Conservation (phyloP, 176 grass and related monocot genomes). For the Eragrostis nindensis region DNA sequence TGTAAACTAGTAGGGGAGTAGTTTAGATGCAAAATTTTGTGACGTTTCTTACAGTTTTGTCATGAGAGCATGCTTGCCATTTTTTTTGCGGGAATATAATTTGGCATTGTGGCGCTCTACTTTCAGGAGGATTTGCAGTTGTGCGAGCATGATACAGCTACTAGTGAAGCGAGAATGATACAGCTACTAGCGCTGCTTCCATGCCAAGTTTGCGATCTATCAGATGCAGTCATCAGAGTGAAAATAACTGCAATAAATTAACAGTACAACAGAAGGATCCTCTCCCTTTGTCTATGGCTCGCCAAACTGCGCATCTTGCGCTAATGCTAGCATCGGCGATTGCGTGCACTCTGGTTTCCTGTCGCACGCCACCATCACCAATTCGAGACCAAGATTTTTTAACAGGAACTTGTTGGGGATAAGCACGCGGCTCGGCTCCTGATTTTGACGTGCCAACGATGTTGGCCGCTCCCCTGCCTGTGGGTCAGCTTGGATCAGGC, state of each 20-base stretch:
- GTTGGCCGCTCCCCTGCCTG: neutral
- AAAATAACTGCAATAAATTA: too few relatives aligned
- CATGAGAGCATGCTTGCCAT: neutral
- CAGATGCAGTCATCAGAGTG: neutral
- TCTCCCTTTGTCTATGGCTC: neutral
- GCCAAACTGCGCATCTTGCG: neutral
- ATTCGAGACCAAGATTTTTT: slow-evolving; percentile 11
- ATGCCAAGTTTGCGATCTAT: neutral
- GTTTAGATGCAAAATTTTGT: slow-evolving; percentile 10
- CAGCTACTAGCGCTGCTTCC: too few relatives aligned
- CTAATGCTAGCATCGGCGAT: neutral
- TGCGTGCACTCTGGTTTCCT: too few relatives aligned
- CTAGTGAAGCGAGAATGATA: neutral
- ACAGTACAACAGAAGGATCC: neutral
- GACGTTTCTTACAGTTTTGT: neutral
- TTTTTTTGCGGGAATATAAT: neutral
- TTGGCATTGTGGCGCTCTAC: neutral
- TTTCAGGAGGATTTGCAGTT: neutral
- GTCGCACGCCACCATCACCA: neutral
- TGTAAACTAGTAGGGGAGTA: slow-evolving; percentile 14
- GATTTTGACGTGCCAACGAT: neutral
- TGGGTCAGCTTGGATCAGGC: neutral
- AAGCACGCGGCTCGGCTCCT: neutral
- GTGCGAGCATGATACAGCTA: neutral
- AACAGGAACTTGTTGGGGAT: neutral